phyloP scores from a whole-genome alignment of 805 yeast genomes.

The Lachancea mirantina region DNA sequence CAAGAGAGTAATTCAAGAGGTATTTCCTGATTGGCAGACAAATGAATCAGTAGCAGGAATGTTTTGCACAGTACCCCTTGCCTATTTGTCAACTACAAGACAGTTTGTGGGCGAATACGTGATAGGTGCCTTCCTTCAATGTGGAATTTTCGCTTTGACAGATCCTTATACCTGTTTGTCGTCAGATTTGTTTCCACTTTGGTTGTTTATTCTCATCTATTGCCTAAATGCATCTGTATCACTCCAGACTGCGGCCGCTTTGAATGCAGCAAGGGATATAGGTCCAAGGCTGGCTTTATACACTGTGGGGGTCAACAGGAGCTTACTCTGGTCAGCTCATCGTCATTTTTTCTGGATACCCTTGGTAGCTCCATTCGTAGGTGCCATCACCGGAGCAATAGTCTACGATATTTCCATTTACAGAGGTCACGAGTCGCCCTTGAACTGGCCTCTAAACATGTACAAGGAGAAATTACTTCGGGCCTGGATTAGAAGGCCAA shows the following conservation, averaged over 20 bases:
- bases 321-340: constrained; percentile 33
- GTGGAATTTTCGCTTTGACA: constrained; percentile 44
- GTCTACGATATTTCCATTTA: constrained; percentile 46
- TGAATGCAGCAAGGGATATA: constrained; percentile 49
- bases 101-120: constrained; percentile 44
- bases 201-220: constrained; percentile 39
- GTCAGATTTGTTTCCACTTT: constrained; percentile 41
- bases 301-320: constrained; percentile 41
- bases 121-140: constrained; percentile 38
- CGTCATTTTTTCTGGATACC: constrained; percentile 49
- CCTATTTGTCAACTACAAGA: constrained; percentile 36
- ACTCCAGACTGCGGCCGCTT: constrained; percentile 48
- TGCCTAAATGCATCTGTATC: constrained; percentile 44
- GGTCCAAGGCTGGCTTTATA: constrained; percentile 46
- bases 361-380: constrained; percentile 42
- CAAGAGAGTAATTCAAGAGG: constrained; percentile 30
- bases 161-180: constrained; percentile 45
- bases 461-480: constrained; percentile 17
- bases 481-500: constrained; percentile 29
- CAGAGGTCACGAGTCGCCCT: constrained; percentile 46
- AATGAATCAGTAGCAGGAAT: constrained; percentile 35
- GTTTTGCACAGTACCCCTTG: constrained; percentile 41
- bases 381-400: constrained; percentile 42
- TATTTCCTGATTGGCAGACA: constrained; percentile 23
- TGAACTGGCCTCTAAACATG: constrained; percentile 36